These are phyloP conservation scores for Fraxinus pennsylvanica DNA, from an alignment of 257 asterid species.

Conservation along the genomic window DNA sequence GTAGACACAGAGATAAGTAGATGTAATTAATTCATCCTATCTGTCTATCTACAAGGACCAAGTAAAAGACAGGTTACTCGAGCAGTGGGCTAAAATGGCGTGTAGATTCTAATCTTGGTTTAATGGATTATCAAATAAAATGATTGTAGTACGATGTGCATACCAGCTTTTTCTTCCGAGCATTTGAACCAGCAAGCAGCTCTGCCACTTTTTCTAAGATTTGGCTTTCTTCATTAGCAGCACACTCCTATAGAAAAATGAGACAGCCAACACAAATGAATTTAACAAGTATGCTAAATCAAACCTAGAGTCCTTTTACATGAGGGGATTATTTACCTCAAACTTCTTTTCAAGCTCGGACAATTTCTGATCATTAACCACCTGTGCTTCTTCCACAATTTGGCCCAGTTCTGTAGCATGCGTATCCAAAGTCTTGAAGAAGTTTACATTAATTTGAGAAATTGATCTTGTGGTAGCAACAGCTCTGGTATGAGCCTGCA, in stretches of 20 bases:
- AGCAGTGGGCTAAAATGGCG: not conserved
- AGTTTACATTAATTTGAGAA: conserved; percentile 61
- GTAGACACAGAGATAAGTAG: not conserved
- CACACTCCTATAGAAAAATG: conserved; percentile 64
- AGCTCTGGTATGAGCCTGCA: conserved; percentile 89
- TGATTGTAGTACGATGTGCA: conserved; percentile 6
- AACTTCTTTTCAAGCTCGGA: conserved; percentile 85
- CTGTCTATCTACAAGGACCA: not conserved
- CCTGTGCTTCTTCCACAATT: conserved; percentile 81
- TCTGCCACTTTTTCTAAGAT: conserved; percentile 56
- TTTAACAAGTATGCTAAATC: not conserved
- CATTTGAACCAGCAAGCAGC: conserved; percentile 51
- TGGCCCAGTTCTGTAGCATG: conserved; percentile 78
- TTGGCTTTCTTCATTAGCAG: conserved; percentile 54
- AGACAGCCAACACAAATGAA: conserved; percentile 21
- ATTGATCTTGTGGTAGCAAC: conserved; percentile 76
- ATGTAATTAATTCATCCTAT: not conserved
- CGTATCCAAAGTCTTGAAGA: conserved; percentile 67
- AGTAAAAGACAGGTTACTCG: not conserved
- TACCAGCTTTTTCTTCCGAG: conserved; percentile 82
- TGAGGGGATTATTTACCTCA: conserved; percentile 59
- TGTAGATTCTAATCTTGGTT: not conserved
- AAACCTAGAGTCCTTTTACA: conserved; percentile 7
- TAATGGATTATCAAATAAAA: conserved; percentile 1
- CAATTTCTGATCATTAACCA: conserved; percentile 62